A percentile compares a stretch with the other conserved stretches of the same genome.
These are phyloP conservation scores for Raphanus raphanistrum DNA, from an alignment of 345 rosid species.

Conservation along the genomic window DNA sequence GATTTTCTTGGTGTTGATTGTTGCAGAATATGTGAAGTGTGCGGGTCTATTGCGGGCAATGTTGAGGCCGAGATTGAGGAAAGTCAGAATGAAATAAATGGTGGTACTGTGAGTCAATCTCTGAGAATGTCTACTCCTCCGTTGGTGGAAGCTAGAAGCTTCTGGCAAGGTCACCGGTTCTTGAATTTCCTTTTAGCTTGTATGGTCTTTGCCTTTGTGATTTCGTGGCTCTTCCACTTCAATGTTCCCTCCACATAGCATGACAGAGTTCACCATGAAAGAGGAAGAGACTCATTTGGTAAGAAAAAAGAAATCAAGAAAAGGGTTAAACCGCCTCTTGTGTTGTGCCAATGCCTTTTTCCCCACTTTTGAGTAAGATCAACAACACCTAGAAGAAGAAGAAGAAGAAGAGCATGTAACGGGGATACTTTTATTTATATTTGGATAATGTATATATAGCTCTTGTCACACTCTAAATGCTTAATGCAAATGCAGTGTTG, in stretches of 20 bases:
- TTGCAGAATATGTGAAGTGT: slow-evolving; percentile 90
- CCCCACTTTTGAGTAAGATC: slow-evolving; percentile 1
- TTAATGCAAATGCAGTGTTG: slow-evolving; percentile 33
- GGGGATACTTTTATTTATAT: slow-evolving; percentile 13
- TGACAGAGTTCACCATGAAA: background rate
- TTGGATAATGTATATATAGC: slow-evolving; percentile 39
- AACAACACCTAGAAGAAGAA: background rate
- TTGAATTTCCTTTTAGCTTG: slow-evolving; percentile 87
- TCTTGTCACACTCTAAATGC: slow-evolving; percentile 28
- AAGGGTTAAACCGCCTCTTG: slow-evolving; percentile 8
- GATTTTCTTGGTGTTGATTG: slow-evolving; percentile 13
- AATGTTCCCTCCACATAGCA: slow-evolving; percentile 57
- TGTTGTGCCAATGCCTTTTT: slow-evolving; percentile 26
- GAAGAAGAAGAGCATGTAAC: slow-evolving; percentile 6
- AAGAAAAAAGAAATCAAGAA: background rate
- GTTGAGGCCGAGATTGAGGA: slow-evolving; percentile 53
- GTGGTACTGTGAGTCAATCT: slow-evolving; percentile 36
- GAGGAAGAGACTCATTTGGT: slow-evolving; percentile 1
- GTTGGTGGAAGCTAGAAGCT: slow-evolving; percentile 49
- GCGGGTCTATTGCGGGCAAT: slow-evolving; percentile 70
- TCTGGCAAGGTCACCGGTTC: slow-evolving; percentile 84
- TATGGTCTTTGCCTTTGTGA: slow-evolving; percentile 90
- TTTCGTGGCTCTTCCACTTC: slow-evolving; percentile 96
- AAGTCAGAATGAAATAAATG: slow-evolving; percentile 47
- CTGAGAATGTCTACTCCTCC: slow-evolving; percentile 32